Percentiles rank a stretch among this genome's conserved stretches.
Evolutionary conservation across 345 rosid genomes (phyloP).

Genomic region (Hibiscus syriacus): DNA sequence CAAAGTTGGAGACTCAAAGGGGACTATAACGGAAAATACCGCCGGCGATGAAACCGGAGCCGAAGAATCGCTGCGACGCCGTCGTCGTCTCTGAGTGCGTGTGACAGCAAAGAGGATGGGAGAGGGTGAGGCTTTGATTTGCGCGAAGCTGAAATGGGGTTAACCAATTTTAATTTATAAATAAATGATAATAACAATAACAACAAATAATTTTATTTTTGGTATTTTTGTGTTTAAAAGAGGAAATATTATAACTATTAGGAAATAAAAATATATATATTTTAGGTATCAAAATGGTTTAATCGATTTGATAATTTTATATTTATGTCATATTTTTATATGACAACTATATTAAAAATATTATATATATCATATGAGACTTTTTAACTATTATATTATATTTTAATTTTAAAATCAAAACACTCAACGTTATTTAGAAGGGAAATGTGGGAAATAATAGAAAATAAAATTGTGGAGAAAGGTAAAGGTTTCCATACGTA

Average conservation of each 20-base stretch:
- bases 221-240: too few relatives aligned
- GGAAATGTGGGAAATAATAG: not conserved
- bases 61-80: not conserved
- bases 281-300: too few relatives aligned
- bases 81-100: not conserved
- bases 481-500: too few relatives aligned
- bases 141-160: not conserved
- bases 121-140: not conserved
- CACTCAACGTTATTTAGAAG: not conserved
- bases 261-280: too few relatives aligned
- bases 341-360: not conserved
- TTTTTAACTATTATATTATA: not conserved
- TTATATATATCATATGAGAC: too few relatives aligned
- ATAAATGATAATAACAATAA: too few relatives aligned
- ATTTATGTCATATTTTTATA: not conserved
- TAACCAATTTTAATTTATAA: not conserved
- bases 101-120: not conserved
- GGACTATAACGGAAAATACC: conserved; percentile 14
- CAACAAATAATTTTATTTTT: too few relatives aligned
- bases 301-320: too few relatives aligned
- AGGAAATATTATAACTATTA: too few relatives aligned
- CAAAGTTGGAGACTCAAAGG: conserved; percentile 13
- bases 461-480: not conserved
- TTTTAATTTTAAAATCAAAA: not conserved
- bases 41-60: conserved; percentile 36